A percentile compares a stretch with the other conserved stretches of the same genome.
Evolutionary conservation across 116 monocot genomes (phyloP).

Genomic region (Phalaenopsis hybrid): DNA sequence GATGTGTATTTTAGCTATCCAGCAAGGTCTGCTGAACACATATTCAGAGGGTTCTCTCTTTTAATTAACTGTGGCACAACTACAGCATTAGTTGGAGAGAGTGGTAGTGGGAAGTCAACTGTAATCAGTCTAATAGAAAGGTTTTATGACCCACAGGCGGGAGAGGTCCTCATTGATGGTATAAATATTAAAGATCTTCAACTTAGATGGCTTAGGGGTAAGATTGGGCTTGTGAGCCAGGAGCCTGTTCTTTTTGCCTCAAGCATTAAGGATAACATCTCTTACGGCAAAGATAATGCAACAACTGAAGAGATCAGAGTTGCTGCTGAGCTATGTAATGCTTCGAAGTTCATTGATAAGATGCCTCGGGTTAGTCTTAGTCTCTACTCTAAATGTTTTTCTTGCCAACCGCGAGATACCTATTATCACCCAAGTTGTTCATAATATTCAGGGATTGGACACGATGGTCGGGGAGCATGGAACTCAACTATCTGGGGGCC

Average conservation of each 20-base stretch:
- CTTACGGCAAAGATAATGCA: conserved; percentile 37
- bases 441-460: conserved; percentile 37
- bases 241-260: conserved; percentile 43
- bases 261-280: conserved; percentile 40
- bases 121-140: background rate
- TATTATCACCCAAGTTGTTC: background rate
- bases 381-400: background rate
- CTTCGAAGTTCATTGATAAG: conserved; percentile 39
- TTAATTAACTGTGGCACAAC: conserved; percentile 32
- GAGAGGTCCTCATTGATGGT: too few species aligned
- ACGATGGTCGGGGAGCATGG: conserved; percentile 60
- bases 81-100: conserved; percentile 67
- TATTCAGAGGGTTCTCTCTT: conserved; percentile 34
- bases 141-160: too few species aligned
- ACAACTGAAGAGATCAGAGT: conserved; percentile 37
- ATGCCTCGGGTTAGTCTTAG: conserved; percentile 25
- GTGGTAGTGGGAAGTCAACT: conserved; percentile 78
- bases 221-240: conserved; percentile 50
- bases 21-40: background rate
- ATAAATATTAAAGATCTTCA: conserved; percentile 19
- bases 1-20: conserved; percentile 68
- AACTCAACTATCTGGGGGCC: conserved; percentile 56
- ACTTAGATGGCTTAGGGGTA: conserved; percentile 29
- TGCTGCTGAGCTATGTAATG: conserved; percentile 41
- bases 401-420: too few species aligned